Conservation (phyloP, 164 flowering plant genomes). For the Aristolochia fimbriata region DNA sequence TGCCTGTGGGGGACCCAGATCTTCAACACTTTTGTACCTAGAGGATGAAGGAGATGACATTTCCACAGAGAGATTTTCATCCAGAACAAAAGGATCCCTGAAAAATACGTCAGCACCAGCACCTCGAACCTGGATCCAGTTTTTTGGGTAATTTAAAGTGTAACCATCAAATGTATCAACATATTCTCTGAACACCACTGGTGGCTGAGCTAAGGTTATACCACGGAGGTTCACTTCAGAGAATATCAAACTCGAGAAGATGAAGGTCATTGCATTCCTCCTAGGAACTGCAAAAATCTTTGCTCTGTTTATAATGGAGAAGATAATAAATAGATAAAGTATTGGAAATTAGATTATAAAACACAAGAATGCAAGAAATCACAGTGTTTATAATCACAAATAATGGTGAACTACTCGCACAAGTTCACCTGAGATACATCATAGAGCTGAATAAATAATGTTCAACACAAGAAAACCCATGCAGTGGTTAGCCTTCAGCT, state of each 20-base stretch:
- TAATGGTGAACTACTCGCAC: too few relatives aligned
- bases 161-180: slow-evolving; percentile 92
- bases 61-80: slow-evolving; percentile 83
- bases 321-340: not conserved
- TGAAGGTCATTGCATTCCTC: slow-evolving; percentile 47
- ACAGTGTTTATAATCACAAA: too few relatives aligned
- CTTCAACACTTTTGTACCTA: slow-evolving; percentile 70
- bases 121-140: slow-evolving; percentile 92
- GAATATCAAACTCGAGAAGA: slow-evolving; percentile 44
- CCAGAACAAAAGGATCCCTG: slow-evolving; percentile 88
- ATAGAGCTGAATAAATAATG: too few relatives aligned
- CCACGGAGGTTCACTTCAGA: slow-evolving; percentile 20
- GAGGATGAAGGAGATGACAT: slow-evolving; percentile 95
- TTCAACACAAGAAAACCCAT: too few relatives aligned
- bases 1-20: slow-evolving; percentile 78
- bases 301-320: slow-evolving; percentile 35
- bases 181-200: slow-evolving; percentile 65
- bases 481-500: too few relatives aligned
- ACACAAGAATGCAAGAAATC: too few relatives aligned
- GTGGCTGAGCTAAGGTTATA: slow-evolving; percentile 33
- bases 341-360: too few relatives aligned
- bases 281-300: slow-evolving; percentile 71
- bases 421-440: too few relatives aligned
- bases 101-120: slow-evolving; percentile 87
- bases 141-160: slow-evolving; percentile 69